These are phyloP conservation scores for Lignosus rhinocerotis DNA, from an alignment of 1,284 basidiomycete species.

Conservation along the genomic window DNA sequence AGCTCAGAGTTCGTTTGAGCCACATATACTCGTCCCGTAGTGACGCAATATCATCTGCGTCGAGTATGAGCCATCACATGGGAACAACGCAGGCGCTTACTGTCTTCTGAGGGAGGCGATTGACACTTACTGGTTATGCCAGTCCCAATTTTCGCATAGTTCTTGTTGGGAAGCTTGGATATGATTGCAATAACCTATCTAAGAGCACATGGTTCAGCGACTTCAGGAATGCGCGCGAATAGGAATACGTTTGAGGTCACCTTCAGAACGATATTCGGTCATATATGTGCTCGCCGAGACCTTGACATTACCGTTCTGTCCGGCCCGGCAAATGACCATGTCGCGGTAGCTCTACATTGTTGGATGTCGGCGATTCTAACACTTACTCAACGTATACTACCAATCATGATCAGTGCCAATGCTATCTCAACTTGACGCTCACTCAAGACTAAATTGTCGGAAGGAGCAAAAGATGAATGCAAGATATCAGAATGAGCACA, in stretches of 20 bases:
- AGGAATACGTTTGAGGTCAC: background rate
- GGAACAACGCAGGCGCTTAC: background rate
- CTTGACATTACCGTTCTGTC: background rate
- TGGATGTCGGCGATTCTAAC: background rate
- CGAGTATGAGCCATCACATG: slow-evolving; percentile 7
- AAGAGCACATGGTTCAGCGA: background rate
- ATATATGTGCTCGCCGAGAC: background rate
- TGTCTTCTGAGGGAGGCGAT: slow-evolving; percentile 1
- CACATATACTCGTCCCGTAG: slow-evolving; percentile 1
- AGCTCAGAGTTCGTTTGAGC: background rate
- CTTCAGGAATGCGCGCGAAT: no score
- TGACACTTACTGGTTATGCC: slow-evolving; percentile 3
- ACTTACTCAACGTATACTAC: background rate
- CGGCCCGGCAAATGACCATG: background rate
- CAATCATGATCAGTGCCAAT: background rate
- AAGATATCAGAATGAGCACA: no score
- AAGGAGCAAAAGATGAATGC: no score
- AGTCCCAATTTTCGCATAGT: slow-evolving; percentile 9
- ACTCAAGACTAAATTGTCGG: no score
- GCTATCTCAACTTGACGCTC: no score
- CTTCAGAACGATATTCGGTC: background rate
- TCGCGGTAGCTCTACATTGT: background rate
- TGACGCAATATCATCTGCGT: slow-evolving; percentile 11
- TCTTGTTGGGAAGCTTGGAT: background rate
- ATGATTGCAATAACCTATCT: background rate